Conservation (phyloP, 73 alveolate species). For the Symbiodinium natans region DNA sequence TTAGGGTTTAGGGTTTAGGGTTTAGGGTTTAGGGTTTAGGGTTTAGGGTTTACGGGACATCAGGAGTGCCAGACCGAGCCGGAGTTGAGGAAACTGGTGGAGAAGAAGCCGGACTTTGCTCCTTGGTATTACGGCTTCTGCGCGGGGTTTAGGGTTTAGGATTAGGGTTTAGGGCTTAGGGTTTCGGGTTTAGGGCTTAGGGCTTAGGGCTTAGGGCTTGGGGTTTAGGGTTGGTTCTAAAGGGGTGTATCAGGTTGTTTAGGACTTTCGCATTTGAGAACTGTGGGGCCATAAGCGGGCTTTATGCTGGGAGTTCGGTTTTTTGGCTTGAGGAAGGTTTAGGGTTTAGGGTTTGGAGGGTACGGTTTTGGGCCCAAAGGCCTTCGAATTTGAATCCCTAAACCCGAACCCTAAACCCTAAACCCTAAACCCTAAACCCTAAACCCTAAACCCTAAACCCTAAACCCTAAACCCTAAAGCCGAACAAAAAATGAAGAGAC, state of each 20-base stretch:
- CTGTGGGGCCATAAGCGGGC: too few relatives aligned
- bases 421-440: too few relatives aligned
- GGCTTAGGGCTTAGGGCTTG: not conserved
- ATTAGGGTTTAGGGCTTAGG: not conserved
- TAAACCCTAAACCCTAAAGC: not conserved
- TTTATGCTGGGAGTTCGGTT: too few relatives aligned
- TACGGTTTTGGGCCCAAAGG: not conserved
- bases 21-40: too few relatives aligned
- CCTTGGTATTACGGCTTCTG: not conserved
- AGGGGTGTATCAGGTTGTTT: too few relatives aligned
- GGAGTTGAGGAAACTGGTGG: constrained; percentile 69
- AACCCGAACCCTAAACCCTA: too few relatives aligned
- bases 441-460: not conserved
- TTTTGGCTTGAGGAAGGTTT: too few relatives aligned
- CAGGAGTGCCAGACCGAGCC: constrained; percentile 94
- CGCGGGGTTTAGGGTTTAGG: not conserved
- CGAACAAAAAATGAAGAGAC: too few relatives aligned
- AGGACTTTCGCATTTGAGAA: too few relatives aligned
- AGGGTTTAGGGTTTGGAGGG: not conserved
- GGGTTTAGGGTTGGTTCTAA: not conserved
- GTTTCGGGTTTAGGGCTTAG: not conserved
- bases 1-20: too few relatives aligned
- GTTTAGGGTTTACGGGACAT: too few relatives aligned
- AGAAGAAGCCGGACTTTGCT: constrained; percentile 79
- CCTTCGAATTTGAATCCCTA: too few relatives aligned